Evolutionary conservation across 768 basidiomycete genomes (phyloP).

Genomic region (Russula virescens): DNA sequence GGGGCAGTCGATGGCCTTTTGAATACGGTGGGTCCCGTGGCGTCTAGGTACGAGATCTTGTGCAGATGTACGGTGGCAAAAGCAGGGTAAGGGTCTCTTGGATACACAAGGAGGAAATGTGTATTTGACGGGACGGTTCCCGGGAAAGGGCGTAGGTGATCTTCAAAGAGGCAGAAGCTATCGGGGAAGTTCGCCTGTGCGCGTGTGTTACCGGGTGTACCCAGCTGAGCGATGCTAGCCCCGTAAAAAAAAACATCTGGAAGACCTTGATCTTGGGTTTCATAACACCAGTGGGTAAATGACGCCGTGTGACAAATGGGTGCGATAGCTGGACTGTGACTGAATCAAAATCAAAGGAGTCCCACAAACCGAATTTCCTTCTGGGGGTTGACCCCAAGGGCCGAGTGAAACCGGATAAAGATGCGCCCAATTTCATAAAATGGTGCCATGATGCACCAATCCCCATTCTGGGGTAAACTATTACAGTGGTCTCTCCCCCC

Average conservation of each 20-base stretch:
- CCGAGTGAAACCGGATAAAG: background rate
- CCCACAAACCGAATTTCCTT: conserved; percentile 1
- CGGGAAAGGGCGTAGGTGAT: conserved; percentile 10
- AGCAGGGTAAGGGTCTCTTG: background rate
- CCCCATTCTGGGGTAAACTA: background rate
- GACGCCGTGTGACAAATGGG: conserved; percentile 13
- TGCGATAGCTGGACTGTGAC: background rate
- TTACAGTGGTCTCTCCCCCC: background rate
- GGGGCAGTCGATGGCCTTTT: conserved; percentile 5
- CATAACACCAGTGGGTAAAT: conserved; percentile 9
- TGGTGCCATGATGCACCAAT: background rate
- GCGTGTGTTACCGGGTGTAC: background rate
- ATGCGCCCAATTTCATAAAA: background rate
- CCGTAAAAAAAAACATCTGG: background rate
- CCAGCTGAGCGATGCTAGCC: conserved; percentile 4
- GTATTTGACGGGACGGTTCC: background rate
- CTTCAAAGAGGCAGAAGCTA: conserved; percentile 1
- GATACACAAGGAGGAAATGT: background rate
- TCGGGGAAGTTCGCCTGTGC: conserved; percentile 6
- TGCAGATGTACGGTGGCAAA: background rate
- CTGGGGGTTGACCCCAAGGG: background rate
- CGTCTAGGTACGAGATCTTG: conserved; percentile 13
- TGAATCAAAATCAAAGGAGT: no score
- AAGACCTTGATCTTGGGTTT: conserved; percentile 6
- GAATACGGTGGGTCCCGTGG: conserved; percentile 5